phyloP scores from a whole-genome alignment of 2,329 filamentous ascomycete species.

The Monosporascus sp. region DNA sequence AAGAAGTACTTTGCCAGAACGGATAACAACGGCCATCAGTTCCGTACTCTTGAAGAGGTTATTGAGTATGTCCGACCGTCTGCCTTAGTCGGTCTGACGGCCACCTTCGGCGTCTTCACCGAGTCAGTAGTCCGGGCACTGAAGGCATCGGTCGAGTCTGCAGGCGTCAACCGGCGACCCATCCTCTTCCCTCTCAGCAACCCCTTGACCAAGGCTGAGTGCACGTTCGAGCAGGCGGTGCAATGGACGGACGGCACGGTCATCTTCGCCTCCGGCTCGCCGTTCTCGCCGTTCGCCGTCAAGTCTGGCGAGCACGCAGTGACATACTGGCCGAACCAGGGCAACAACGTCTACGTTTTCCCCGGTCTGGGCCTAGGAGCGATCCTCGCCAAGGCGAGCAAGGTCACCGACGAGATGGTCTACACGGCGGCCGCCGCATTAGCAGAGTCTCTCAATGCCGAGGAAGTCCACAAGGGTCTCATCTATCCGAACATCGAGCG shows the following conservation, averaged over 20 bases:
- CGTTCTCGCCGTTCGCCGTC: slow-evolving; percentile 70
- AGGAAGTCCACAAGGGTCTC: slow-evolving; percentile 77
- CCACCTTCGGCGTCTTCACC: slow-evolving; percentile 91
- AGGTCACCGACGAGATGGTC: slow-evolving; percentile 92
- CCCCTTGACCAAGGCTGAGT: slow-evolving; percentile 93
- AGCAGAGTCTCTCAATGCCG: slow-evolving; percentile 68
- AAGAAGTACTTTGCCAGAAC: slow-evolving; percentile 66
- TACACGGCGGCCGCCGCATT: slow-evolving; percentile 87
- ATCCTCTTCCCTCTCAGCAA: slow-evolving; percentile 97
- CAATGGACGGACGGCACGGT: slow-evolving; percentile 85
- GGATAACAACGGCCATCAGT: slow-evolving; percentile 63
- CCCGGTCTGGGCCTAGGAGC: slow-evolving; percentile 91
- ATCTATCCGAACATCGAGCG: slow-evolving; percentile 90
- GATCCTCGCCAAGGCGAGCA: slow-evolving; percentile 82
- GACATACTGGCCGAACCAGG: slow-evolving; percentile 75
- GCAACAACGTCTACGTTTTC: slow-evolving; percentile 91
- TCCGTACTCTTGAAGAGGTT: slow-evolving; percentile 80
- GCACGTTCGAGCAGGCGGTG: slow-evolving; percentile 91
- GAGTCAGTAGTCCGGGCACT: slow-evolving; percentile 74
- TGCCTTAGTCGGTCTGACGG: slow-evolving; percentile 89
- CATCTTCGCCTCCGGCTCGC: slow-evolving; percentile 92
- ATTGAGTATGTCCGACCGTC: slow-evolving; percentile 94
- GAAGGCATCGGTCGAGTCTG: slow-evolving; percentile 58
- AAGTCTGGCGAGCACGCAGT: slow-evolving; percentile 55
- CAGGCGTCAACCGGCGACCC: slow-evolving; percentile 68